A percentile compares a stretch with the other conserved stretches of the same genome.
Evolutionary conservation across 106 monocot species (phyloP).

Genomic region (Apostasia shenzhenica): DNA sequence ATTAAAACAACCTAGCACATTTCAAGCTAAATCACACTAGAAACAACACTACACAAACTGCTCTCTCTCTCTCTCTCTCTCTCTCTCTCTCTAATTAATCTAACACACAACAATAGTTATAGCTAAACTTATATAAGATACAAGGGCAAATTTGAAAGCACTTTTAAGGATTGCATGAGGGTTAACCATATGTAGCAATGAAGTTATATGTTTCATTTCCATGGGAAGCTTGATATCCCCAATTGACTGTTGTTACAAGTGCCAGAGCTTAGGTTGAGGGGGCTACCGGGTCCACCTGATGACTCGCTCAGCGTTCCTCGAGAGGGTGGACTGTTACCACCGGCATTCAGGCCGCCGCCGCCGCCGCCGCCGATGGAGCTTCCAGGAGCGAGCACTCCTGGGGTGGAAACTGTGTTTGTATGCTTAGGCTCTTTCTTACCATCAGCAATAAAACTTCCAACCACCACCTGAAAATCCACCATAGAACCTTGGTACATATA

Average conservation of each 20-base stretch:
- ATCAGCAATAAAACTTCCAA: constrained; percentile 78
- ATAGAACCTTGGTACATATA: neutral
- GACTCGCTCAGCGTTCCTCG: constrained; percentile 57
- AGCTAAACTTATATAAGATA: neutral
- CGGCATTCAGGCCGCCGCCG: constrained; percentile 5
- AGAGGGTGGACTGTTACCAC: constrained; percentile 41
- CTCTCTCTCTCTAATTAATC: neutral
- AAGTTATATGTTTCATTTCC: constrained; percentile 33
- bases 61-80: too few species aligned
- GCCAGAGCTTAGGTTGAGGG: constrained; percentile 40
- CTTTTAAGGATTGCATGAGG: neutral
- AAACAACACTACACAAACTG: too few species aligned
- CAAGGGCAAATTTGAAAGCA: neutral
- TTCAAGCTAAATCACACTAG: too few species aligned
- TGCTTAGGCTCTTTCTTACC: constrained; percentile 62
- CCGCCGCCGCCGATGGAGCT: neutral
- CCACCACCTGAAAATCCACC: constrained; percentile 40
- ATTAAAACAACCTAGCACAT: too few species aligned
- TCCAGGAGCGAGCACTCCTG: constrained; percentile 9
- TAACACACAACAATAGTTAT: constrained; percentile 1
- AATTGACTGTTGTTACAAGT: constrained; percentile 32
- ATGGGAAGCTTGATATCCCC: constrained; percentile 39
- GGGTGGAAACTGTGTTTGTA: neutral
- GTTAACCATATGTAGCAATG: neutral
- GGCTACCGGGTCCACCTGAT: constrained; percentile 52